phyloP scores from a whole-genome alignment of 129 eudicot genomes.

The Saposhnikovia divaricata region DNA sequence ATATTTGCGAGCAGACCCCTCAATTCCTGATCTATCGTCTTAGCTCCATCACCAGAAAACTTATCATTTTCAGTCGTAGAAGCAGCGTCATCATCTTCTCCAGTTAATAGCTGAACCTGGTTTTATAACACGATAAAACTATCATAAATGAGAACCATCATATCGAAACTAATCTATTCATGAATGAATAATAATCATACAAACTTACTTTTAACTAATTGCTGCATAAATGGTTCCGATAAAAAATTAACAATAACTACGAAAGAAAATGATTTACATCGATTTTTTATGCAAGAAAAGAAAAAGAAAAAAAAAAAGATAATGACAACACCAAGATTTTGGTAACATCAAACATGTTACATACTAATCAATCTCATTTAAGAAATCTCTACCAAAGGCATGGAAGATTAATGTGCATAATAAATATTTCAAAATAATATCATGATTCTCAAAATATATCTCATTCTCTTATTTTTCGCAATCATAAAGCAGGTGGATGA shows the following conservation, averaged over 20 bases:
- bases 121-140: too few relatives aligned
- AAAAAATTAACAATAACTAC: too few relatives aligned
- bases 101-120: constrained; percentile 46
- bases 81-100: constrained; percentile 26
- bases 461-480: neutral
- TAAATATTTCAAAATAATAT: neutral
- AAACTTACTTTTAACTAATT: too few relatives aligned
- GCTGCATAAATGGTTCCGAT: neutral
- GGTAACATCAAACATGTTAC: neutral
- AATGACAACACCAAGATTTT: neutral
- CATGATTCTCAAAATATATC: neutral
- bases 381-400: neutral
- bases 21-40: constrained; percentile 35
- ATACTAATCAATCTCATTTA: too few relatives aligned
- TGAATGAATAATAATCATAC: too few relatives aligned
- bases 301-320: too few relatives aligned
- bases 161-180: neutral
- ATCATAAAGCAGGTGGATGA: too few relatives aligned
- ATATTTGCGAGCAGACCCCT: constrained; percentile 44
- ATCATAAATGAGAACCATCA: neutral
- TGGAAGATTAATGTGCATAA: too few relatives aligned
- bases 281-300: too few relatives aligned
- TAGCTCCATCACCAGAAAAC: constrained; percentile 16
- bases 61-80: constrained; percentile 18
- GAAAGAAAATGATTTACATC: too few relatives aligned